Evolutionary conservation across 352 stramenopile genomes (phyloP), one percentile per base, ranked within the genome.

Genomic region (Pythium insidiosum): DNA sequence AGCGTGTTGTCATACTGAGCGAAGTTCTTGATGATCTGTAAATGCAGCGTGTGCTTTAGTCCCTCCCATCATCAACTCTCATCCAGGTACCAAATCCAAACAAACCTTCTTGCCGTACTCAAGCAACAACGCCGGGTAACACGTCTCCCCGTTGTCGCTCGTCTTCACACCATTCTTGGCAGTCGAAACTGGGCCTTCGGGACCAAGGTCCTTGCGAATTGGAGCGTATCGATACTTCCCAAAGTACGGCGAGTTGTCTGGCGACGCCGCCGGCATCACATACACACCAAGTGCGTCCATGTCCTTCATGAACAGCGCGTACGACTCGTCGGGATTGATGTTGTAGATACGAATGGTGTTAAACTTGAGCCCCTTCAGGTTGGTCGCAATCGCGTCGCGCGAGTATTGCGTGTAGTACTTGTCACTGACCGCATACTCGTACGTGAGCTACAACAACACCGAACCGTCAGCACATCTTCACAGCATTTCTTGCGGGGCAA

Each of bases 341-440:
- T 94, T 88, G 66, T 94, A 94, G 35, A 94, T 59, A 47, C 81
- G 78, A 26, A 94, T 56, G 29, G 78, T 90, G 61, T 94, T 94
- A 55, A 78, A 88, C 26, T 90, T 53, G 35, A 93, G 72, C 0
- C 68, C 80, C 25, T 75, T 68, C 10, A 94, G 61, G 29, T 84
- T 76, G 45, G 71, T 46, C 6, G 49, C 45, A 43, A 93, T 90
- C 34, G 69, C 59, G 6, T 65, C 63, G 54, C 91, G 88, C 23
- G 74, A 88, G 56, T 88, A 86, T 57, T 88, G 77, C 50, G 77
- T 68, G 56, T 91, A 93, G 61, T 91, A 89, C 3, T 75, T 66
- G 42, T 93, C 79, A 38, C 76, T 90, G 40, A 93, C 78, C 2
- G 77, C 81, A 58, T 93, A 93, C 50, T 93, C 81, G 53, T 93